Conservation (phyloP, 352 stramenopile genomes). For the Thraustochytrium striatum region DNA sequence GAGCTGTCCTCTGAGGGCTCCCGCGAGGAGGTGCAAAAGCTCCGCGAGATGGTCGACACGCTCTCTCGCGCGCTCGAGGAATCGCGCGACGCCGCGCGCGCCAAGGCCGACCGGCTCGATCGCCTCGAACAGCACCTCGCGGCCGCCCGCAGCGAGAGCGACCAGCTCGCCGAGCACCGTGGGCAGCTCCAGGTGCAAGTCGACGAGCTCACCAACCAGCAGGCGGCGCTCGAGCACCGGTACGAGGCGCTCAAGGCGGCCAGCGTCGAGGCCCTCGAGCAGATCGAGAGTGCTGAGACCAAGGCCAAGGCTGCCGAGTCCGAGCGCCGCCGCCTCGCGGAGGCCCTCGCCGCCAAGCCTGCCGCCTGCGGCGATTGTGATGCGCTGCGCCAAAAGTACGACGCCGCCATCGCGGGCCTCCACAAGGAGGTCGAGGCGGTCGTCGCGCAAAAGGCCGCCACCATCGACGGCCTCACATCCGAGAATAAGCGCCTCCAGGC, state of each 20-base stretch:
- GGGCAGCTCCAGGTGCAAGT: background rate
- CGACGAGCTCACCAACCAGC: constrained; percentile 9
- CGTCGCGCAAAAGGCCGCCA: background rate
- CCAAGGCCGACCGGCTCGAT: background rate
- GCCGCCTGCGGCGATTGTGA: background rate
- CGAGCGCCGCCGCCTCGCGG: background rate
- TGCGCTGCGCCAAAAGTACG: background rate
- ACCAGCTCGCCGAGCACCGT: background rate
- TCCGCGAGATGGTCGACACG: constrained; percentile 52
- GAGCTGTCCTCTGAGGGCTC: constrained; percentile 28
- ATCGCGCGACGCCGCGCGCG: constrained; percentile 5
- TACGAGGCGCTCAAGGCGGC: constrained; percentile 39
- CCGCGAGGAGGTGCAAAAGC: constrained; percentile 48
- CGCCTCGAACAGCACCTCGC: background rate
- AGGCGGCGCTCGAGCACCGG: background rate
- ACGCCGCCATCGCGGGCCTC: background rate
- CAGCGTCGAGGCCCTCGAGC: constrained; percentile 15
- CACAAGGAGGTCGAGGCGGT: constrained; percentile 7
- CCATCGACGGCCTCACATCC: constrained; percentile 8
- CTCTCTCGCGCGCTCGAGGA: constrained; percentile 32
- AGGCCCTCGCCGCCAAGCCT: background rate
- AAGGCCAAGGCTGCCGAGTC: background rate
- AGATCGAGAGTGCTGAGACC: background rate
- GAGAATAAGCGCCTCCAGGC: background rate
- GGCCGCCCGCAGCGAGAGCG: background rate